These are phyloP conservation scores for Silene noctiflora DNA, from an alignment of 179 eudicot genomes.

Conservation along the genomic window DNA sequence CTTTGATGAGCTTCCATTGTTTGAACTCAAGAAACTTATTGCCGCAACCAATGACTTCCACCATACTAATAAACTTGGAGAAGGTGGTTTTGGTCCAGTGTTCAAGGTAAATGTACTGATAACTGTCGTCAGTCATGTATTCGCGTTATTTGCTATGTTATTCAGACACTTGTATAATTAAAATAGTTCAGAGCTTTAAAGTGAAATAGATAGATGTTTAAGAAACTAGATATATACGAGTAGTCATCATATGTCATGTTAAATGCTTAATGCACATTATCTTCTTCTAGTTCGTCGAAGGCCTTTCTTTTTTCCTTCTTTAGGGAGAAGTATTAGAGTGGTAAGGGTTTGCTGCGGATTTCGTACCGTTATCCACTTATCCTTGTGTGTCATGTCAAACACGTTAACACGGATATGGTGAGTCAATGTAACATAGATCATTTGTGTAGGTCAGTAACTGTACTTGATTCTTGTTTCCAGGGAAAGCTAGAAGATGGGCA, in stretches of 20 bases:
- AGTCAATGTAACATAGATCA: neutral
- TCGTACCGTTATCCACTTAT: neutral
- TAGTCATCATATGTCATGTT: neutral
- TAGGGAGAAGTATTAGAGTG: neutral
- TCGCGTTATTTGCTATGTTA: neutral
- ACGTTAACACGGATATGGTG: neutral
- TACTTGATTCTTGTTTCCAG: slow-evolving; percentile 7
- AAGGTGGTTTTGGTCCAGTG: slow-evolving; percentile 19
- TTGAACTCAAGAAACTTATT: slow-evolving; percentile 15
- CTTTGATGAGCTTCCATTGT: slow-evolving; percentile 18
- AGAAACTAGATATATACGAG: neutral
- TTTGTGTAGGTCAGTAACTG: neutral
- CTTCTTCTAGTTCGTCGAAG: neutral
- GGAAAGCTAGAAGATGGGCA: slow-evolving; percentile 21
- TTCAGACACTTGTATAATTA: neutral
- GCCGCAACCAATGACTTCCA: slow-evolving; percentile 17
- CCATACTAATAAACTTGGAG: slow-evolving; percentile 14
- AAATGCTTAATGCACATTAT: neutral
- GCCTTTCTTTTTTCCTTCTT: too few relatives aligned
- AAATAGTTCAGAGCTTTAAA: neutral
- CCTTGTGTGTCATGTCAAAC: neutral
- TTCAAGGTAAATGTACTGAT: slow-evolving; percentile 16
- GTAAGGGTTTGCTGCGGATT: neutral
- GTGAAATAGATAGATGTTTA: neutral
- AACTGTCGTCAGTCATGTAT: neutral